Evolutionary conservation across 768 basidiomycete genomes (phyloP), one percentile per base, ranked within the genome.

Genomic region (Naganishia vaughanmartiniae): DNA sequence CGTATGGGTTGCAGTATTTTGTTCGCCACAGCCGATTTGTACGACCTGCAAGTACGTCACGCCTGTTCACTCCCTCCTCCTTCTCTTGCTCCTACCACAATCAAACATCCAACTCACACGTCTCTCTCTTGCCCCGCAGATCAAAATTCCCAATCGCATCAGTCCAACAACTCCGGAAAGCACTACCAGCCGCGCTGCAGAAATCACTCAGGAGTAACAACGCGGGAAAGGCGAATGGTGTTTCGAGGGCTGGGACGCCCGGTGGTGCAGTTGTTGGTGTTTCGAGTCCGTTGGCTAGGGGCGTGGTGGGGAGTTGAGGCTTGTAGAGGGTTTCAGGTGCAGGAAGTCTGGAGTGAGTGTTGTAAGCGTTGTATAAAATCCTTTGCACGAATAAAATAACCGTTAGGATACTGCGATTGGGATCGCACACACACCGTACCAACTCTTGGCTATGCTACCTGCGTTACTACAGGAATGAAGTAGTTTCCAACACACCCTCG

Each of bases 11-110:
- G 39, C 75, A 96, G 94, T 96, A 76, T 96, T 95, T 81, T 96
- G 94, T 77, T 87, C 91, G 75, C 94, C 94, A 2, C 87, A 92
- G 19, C 92, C 94, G 0, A 92, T 95, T 48, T 96, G 93, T 77
- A 90, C 90, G 4, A 95, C 94, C 21, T 96, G 94, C 84, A 87
- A 91, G 92, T 90, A 77, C 76, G 91, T 83, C n/a, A 11, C 42
- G 9, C n/a, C 4, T 11, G 4, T 36, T 36, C 34, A 36, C 34
- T 5, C 34, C 34, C 12, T 36, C 34, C 34, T 36, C 12, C 34
- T 4, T 12, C 5, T 12, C 36, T 12, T 6, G 36, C 34, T 26
- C n/a, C n/a, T 60, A 5, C 9, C 36, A 4, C 6, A 12, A 7
- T 36, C 11, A 57, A 9, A 12, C 36, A 34, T 21, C 19, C 36